Evolutionary conservation across 768 basidiomycete species (phyloP), one percentile per base, ranked within the genome.

Genomic region (Tulasnella sp.): DNA sequence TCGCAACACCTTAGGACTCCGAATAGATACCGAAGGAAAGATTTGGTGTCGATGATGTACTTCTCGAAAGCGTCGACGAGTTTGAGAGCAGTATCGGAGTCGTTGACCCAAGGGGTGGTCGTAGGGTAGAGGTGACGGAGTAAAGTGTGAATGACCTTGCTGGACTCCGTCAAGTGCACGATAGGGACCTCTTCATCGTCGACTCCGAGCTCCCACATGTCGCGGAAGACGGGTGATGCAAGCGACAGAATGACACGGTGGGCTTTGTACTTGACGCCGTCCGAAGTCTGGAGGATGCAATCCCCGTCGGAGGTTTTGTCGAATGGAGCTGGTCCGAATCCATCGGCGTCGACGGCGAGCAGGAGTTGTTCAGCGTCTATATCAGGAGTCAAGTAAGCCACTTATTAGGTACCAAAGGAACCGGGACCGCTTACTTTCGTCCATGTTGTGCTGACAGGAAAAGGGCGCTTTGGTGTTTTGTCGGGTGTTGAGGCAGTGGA

Each of bases 221-320:
- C 81, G 64, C 81, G 80, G 75, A 89, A 89, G 77, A 89, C 84
- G 7, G 84, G 81, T 12, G 89, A 89, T 0, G 86, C 84, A 19
- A 87, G 76, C 17, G 85, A 82, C 17, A 89, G 80, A 69, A 89
- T 79, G 44, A 83, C 75, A 75, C 85, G 86, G 81, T 86, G 85
- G 70, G 85, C 83, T 72, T 82, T 82, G 78, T 87, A 88, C 73
- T 82, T 79, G 74, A 83, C 80, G 32, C 78, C 74, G 75, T 88
- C 87, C 64, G 84, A 85, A 11, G 86, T 84, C 69, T 85, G 83
- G 44, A 89, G 79, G 68, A 87, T 83, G 69, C 88, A 79, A 74
- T 88, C 86, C 72, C 85, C 84, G 67, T 81, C 80, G 36, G 80
- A 86, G 86, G 85, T 36, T 44, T 52, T 77, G 77, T 8, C 76